Evolutionary conservation across 495 filamentous ascomycete genomes (phyloP), one percentile per base, ranked within the genome.

Genomic region (Bacidia rubella): DNA sequence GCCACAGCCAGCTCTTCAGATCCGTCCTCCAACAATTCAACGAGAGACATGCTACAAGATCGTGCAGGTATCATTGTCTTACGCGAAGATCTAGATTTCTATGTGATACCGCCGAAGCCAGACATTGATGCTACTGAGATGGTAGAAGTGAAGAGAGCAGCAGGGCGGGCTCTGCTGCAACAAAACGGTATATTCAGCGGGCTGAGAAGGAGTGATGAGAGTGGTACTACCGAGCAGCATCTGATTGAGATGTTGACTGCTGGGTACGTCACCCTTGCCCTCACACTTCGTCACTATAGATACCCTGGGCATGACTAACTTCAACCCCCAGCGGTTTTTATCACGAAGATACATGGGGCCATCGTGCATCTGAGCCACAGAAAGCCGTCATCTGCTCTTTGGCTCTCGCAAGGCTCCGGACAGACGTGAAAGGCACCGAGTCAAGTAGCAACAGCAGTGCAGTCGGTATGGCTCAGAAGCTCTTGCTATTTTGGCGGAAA

Each of bases 191-290:
- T 99, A 57, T 99, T 99, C 64, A 93, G 86, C 9, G 92, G 92
- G 0, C 66, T 99, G 44, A 82, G 88, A 64, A 87, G 88, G 66
- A 96, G 93, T 61, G 92, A 97, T 57, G 92, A 97, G 68, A 77
- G 84, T 15, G 92, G 92, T 7, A 96, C 92, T 22, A 99, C 92
- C 0, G 92, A 99, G 66, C 93, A 95, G 65, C 92, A 99, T 71
- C 71, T 99, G 45, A 97, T 99, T 63, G 92, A 99, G 71, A 99
- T 99, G 92, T 67, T 99, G 71, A 99, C 92, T 21, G 92, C 92
- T 61, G 92, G 90, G 90, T 97, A 71, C 67, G 80, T 68, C 52
- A 27, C 56, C 7, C 3, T 46, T 41, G 43, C 24, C 21, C 42
- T 12, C 32, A 40, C 17, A 22, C 19, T n/a, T 41, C 24, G 9